Percentiles rank a stretch among this genome's conserved stretches.
phyloP scores from a whole-genome alignment of 345 rosid species.

The Eucalyptus rudis region DNA sequence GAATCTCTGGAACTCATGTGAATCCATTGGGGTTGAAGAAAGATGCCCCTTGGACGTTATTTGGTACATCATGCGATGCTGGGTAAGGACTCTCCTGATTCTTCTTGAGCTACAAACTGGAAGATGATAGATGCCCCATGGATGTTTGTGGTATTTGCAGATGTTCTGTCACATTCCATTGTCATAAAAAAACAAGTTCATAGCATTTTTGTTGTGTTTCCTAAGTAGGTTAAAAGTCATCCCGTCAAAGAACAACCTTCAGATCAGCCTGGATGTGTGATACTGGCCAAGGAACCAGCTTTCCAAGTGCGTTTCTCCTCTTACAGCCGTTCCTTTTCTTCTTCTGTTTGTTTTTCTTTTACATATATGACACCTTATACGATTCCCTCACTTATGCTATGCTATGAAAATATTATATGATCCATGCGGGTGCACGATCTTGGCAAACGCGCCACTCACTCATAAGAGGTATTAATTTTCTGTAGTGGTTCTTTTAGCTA shows the following conservation, averaged over 20 bases:
- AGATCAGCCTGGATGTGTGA: slow-evolving; percentile 83
- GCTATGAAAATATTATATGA: background rate
- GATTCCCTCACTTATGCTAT: background rate
- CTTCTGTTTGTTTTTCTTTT: background rate
- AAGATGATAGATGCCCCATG: background rate
- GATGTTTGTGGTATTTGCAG: background rate
- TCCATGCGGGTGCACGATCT: background rate
- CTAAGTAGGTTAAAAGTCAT: slow-evolving; percentile 70
- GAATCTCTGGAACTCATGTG: slow-evolving; percentile 88
- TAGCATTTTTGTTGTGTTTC: background rate
- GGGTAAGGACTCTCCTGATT: slow-evolving; percentile 43
- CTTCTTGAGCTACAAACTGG: background rate
- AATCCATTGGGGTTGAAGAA: slow-evolving; percentile 85
- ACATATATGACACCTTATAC: background rate
- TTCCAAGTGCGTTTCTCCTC: slow-evolving; percentile 37
- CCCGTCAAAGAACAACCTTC: slow-evolving; percentile 84
- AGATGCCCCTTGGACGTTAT: slow-evolving; percentile 98
- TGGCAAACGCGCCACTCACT: background rate
- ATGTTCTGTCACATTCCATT: background rate
- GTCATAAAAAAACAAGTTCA: background rate
- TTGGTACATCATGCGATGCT: slow-evolving; percentile 99
- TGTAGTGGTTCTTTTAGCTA: background rate
- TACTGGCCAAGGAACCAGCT: slow-evolving; percentile 78
- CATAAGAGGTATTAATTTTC: background rate
- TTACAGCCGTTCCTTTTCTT: background rate